Conservation (phyloP, 345 rosid species). For the Carallia pectinifolia region DNA sequence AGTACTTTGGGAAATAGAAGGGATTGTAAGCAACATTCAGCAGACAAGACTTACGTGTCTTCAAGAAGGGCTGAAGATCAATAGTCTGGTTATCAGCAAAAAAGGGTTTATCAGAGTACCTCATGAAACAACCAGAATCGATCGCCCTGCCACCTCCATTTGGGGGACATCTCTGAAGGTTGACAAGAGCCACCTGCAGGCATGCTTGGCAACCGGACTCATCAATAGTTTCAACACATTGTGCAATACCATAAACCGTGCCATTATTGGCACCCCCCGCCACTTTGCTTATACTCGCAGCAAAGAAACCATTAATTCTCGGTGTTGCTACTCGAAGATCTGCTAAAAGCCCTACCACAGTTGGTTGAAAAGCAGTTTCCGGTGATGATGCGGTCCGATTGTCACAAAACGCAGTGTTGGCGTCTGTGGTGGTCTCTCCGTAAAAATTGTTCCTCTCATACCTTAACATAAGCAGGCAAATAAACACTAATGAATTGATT, state of each 20-base stretch:
- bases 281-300: slow-evolving; percentile 26
- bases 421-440: slow-evolving; percentile 36
- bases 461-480: slow-evolving; percentile 6
- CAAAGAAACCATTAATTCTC: slow-evolving; percentile 33
- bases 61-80: slow-evolving; percentile 31
- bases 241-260: too few species aligned
- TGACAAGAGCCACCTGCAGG: slow-evolving; percentile 23
- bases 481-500: neutral
- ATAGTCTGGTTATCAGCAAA: slow-evolving; percentile 39
- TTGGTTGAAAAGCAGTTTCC: slow-evolving; percentile 10
- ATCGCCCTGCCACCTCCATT: slow-evolving; percentile 30
- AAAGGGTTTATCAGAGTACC: slow-evolving; percentile 35
- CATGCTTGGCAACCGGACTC: slow-evolving; percentile 33
- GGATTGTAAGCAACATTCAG: neutral
- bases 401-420: slow-evolving; percentile 12
- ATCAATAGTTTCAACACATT: slow-evolving; percentile 39
- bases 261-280: neutral
- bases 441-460: slow-evolving; percentile 46
- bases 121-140: slow-evolving; percentile 45
- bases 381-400: slow-evolving; percentile 1
- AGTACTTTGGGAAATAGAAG: too few species aligned
- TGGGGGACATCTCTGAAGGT: slow-evolving; percentile 33
- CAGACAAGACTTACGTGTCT: slow-evolving; percentile 17
- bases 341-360: slow-evolving; percentile 14
- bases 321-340: slow-evolving; percentile 42